Conservation (phyloP, 2,329 filamentous ascomycete species). For the Graphilbum fragrans region DNA sequence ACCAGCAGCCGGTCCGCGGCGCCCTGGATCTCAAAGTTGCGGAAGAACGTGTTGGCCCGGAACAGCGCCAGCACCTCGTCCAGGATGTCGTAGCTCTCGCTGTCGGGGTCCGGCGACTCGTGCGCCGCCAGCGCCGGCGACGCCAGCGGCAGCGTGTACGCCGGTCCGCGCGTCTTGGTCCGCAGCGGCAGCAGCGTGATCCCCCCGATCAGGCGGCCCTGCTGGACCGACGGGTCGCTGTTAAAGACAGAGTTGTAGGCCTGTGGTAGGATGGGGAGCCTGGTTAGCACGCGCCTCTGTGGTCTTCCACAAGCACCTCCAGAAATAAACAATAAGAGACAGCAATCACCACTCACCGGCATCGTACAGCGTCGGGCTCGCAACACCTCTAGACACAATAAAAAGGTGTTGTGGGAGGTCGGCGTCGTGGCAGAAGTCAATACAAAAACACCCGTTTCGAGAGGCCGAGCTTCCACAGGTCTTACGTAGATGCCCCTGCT, state of each 20-base stretch:
- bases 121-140: constrained; percentile 42
- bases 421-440: no score
- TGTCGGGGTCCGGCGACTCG: constrained; percentile 66
- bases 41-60: constrained; percentile 96
- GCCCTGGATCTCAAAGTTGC: constrained; percentile 98
- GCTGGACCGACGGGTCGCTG: constrained; percentile 52
- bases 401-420: no score
- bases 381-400: no score
- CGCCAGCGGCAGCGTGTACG: constrained; percentile 63
- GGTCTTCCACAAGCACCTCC: no score
- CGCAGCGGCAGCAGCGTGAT: constrained; percentile 90
- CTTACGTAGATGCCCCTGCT: no score
- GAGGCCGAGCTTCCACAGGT: no score
- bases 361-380: no score
- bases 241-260: constrained; percentile 98
- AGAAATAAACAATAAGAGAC: neutral
- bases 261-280: no score
- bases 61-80: constrained; percentile 90
- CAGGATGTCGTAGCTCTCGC: constrained; percentile 88
- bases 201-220: constrained; percentile 60
- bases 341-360: neutral
- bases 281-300: no score
- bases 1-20: constrained; percentile 88
- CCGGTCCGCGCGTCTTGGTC: constrained; percentile 89
- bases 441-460: no score